phyloP scores from a whole-genome alignment of 2,329 filamentous ascomycete genomes.

The Byssochlamys sp. region DNA sequence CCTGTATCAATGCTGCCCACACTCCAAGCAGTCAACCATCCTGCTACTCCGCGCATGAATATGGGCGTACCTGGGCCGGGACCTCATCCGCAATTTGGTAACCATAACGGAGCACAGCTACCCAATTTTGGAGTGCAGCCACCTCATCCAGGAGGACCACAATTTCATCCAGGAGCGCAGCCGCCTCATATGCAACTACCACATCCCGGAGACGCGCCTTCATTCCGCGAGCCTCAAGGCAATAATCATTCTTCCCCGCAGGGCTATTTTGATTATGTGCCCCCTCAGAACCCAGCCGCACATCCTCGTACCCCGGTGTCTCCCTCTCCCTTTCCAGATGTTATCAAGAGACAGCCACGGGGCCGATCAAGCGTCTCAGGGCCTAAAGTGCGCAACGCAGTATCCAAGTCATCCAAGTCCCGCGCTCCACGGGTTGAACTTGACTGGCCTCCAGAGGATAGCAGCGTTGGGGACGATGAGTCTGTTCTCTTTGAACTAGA shows the following conservation, averaged over 20 bases:
- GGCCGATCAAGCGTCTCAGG: slow-evolving; percentile 1
- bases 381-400: not conserved
- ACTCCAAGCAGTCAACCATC: not conserved
- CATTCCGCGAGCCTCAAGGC: not conserved
- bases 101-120: not conserved
- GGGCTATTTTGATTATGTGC: not conserved
- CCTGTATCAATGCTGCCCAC: not conserved
- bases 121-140: not conserved
- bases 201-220: not conserved
- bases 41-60: not conserved
- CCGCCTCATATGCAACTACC: not conserved
- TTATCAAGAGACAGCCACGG: slow-evolving; percentile 2
- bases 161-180: not conserved
- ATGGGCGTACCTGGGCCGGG: not conserved
- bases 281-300: not conserved
- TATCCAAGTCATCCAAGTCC: slow-evolving; percentile 4
- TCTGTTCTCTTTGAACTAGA: slow-evolving; percentile 18
- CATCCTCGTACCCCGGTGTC: not conserved
- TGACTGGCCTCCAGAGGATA: slow-evolving; percentile 10
- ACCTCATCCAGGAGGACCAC: not conserved
- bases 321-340: not conserved
- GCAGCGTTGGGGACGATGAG: slow-evolving; percentile 21
- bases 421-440: slow-evolving; percentile 3
- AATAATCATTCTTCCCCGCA: not conserved
- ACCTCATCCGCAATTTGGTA: not conserved